Evolutionary conservation across 2,329 filamentous ascomycete species (phyloP), one percentile per base, ranked within the genome.

Genomic region (Dactylellina leptospora): DNA sequence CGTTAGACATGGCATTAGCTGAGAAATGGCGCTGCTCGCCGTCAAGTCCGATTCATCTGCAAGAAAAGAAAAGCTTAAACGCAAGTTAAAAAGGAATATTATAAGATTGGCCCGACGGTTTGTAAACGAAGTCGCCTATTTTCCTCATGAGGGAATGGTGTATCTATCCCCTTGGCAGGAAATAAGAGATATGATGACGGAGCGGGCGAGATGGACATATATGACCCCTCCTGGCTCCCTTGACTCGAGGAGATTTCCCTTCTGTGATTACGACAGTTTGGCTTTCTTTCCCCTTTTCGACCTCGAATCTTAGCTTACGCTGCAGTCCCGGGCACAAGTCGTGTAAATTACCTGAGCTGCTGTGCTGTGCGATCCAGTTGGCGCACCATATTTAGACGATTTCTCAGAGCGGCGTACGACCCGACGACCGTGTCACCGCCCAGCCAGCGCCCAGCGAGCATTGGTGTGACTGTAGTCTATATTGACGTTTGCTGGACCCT

Each of bases 401-500:
- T n/a, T n/a, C n/a, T n/a, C n/a, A n/a, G n/a, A n/a, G n/a, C n/a
- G n/a, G n/a, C n/a, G n/a, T n/a, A n/a, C n/a, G n/a, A 45, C 18
- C 51, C 4, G 20, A 9, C n/a, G 3, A 10, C 30, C 33, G 64
- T 62, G 55, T 44, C 48, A 70, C 64, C 56, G 56, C 64, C 64
- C 44, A 70, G 64, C 56, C 48, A 33, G 48, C 51, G 66, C 66
- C 66, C 58, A 71, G 66, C 20, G 53, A 47, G 22, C 38, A 18
- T 70, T 42, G 36, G 66, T 71, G 55, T 51, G 11, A 71, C 66
- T 25, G 33, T 50, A 58, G 40, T 71, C 59, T 71, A 71, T 71
- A 71, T 71, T 56, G 53, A 63, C 66, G 58, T 71, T 71, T 20
- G 58, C 13, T 28, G n/a, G 20, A 40, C 1, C 44, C 50, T 42